Base-by-base conservation (phyloP, 768 basidiomycete genomes). In the Cystobasidiopsis lactophilus region DNA sequence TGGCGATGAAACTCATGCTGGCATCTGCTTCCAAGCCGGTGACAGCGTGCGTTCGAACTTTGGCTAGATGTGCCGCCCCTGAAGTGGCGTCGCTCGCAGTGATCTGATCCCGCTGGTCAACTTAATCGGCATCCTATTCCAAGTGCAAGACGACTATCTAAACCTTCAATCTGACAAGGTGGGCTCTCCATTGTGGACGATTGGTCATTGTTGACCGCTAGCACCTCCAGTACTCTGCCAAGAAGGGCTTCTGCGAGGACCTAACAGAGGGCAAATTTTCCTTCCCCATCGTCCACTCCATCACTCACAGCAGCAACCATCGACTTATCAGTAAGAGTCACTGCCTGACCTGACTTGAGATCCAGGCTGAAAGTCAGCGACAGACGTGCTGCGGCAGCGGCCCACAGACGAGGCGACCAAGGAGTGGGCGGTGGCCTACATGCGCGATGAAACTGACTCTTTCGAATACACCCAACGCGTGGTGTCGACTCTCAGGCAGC, bases 131-230 rank as follows among this genome's bases (percentile, higher is more conserved):
- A 76, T 93, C n/a, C 82, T 78, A 61, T 93, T 86, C 66, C 91
- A 96, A 65, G 89, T 96, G 59, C 70, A 88, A n/a, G 91, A 96
- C 60, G 91, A 95, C 65, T 82, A 88, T 43, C 85, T 91, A 82
- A 95, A 95, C 61, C 69, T 95, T 24, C 79, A 89, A 62, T 85
- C 82, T 45, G 74, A 75, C 18, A 77, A 88, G 72, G 86, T 85
- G 60, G 24, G 69, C 55, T 23, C 51, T n/a, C 10, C 2, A 29
- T 51, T 18, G 5, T 13, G 26, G 14, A n/a, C 16, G 2, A 19
- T 19, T 39, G 24, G 35, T 16, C 14, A 1, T 4, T 44, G 31
- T n/a, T 49, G 23, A 11, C 9, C 3, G 9, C 23, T 5, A 49
- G 7, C n/a, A 3, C 10, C 3, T 21, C 14, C 58, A 91, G 85